A percentile compares a stretch with the other conserved stretches of the same genome.
phyloP scores from a whole-genome alignment of 352 stramenopile genomes.

The Phytophthora quininea region DNA sequence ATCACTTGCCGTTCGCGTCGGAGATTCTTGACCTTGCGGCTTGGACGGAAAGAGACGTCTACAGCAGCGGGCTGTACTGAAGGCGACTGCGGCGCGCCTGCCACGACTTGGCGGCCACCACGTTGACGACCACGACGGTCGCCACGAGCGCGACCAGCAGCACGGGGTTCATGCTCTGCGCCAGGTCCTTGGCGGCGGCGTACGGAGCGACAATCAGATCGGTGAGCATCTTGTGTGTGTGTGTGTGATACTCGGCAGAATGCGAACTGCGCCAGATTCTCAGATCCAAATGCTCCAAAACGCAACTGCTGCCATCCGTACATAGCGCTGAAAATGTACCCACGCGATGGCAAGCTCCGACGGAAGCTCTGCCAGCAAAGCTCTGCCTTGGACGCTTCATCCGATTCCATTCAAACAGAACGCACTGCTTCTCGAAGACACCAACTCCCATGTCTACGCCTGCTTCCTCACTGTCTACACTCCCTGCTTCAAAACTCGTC shows the following conservation, averaged over 20 bases:
- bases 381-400: too few relatives aligned
- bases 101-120: constrained; percentile 46
- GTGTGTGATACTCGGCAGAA: background rate
- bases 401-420: too few relatives aligned
- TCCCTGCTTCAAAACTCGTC: constrained; percentile 1
- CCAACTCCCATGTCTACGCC: too few relatives aligned
- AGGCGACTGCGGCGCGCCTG: constrained; percentile 37
- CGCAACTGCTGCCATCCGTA: background rate
- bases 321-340: too few relatives aligned
- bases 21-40: background rate
- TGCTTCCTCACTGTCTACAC: too few relatives aligned
- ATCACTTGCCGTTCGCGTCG: background rate
- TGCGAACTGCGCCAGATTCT: background rate
- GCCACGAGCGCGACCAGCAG: constrained; percentile 36
- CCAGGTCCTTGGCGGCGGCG: constrained; percentile 27
- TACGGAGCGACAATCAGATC: constrained; percentile 36
- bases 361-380: too few relatives aligned
- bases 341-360: too few relatives aligned
- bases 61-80: constrained; percentile 42
- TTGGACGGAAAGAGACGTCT: constrained; percentile 13
- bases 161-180: constrained; percentile 38
- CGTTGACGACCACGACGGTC: constrained; percentile 41
- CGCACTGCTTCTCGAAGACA: too few relatives aligned
- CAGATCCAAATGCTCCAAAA: background rate
- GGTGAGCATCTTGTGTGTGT: constrained; percentile 31